These are phyloP conservation scores for Lentinula sp. DNA, from an alignment of 768 basidiomycete species.

Conservation along the genomic window DNA sequence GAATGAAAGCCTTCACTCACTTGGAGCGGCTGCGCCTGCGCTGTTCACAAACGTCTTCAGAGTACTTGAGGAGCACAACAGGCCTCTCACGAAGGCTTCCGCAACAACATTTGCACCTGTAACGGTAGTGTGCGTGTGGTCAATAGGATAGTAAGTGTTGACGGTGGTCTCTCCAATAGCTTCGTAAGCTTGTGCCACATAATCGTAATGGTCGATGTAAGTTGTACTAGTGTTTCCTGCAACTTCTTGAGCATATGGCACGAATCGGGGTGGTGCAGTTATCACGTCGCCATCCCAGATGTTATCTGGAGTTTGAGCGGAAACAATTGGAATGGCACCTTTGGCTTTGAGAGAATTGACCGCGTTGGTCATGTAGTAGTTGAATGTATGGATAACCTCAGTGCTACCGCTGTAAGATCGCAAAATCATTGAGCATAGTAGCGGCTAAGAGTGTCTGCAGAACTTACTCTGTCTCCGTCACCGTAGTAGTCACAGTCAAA, in stretches of 20 bases:
- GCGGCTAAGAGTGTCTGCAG: background rate
- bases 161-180: slow-evolving; percentile 28
- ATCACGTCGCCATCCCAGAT: slow-evolving; percentile 31
- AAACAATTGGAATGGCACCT: slow-evolving; percentile 41
- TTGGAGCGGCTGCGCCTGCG: slow-evolving; percentile 29
- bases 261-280: slow-evolving; percentile 34
- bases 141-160: slow-evolving; percentile 35
- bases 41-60: slow-evolving; percentile 28
- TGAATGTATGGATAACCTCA: slow-evolving; percentile 38
- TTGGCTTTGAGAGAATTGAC: slow-evolving; percentile 34
- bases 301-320: slow-evolving; percentile 42
- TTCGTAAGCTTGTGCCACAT: slow-evolving; percentile 35
- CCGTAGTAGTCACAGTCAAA: slow-evolving; percentile 27
- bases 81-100: slow-evolving; percentile 38
- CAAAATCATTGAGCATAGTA: background rate
- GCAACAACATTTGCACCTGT: slow-evolving; percentile 42
- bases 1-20: slow-evolving; percentile 13
- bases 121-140: slow-evolving; percentile 40
- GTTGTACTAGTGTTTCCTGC: slow-evolving; percentile 29
- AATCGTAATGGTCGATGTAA: slow-evolving; percentile 42
- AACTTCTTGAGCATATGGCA: slow-evolving; percentile 34
- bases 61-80: slow-evolving; percentile 31
- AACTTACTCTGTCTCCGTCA: slow-evolving; percentile 27
- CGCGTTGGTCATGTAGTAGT: slow-evolving; percentile 37
- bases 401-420: slow-evolving; percentile 23